These are phyloP conservation scores for Tarenaya hassleriana DNA, from an alignment of 345 rosid genomes.

Conservation along the genomic window DNA sequence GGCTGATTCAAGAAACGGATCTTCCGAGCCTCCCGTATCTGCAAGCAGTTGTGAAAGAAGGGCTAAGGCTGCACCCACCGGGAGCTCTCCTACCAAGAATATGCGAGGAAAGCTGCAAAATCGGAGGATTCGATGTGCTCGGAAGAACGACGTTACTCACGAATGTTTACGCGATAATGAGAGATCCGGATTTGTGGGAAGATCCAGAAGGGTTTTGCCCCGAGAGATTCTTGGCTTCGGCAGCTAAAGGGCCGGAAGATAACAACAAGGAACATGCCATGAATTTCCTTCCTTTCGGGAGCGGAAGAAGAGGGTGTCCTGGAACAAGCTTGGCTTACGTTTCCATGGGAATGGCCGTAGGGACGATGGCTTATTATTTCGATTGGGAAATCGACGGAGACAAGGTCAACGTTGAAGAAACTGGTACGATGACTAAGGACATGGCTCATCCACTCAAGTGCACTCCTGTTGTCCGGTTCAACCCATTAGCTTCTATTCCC, in stretches of 20 bases:
- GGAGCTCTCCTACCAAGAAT: slow-evolving; percentile 3
- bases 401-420: slow-evolving; percentile 14
- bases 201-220: slow-evolving; percentile 16
- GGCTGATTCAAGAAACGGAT: slow-evolving; percentile 21
- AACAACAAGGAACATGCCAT: too few species aligned
- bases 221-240: slow-evolving; percentile 17
- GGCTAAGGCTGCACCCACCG: slow-evolving; percentile 19
- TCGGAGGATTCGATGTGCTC: slow-evolving; percentile 22
- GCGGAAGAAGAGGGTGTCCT: slow-evolving; percentile 19
- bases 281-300: slow-evolving; percentile 11
- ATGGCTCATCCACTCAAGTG: slow-evolving; percentile 20
- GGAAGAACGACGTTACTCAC: slow-evolving; percentile 5
- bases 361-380: slow-evolving; percentile 2
- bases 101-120: neutral
- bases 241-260: too few species aligned
- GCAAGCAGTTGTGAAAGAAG: too few species aligned
- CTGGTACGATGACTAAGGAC: neutral
- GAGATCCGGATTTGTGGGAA: slow-evolving; percentile 19
- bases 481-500: slow-evolving; percentile 20
- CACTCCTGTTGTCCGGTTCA: slow-evolving; percentile 20
- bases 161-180: too few species aligned
- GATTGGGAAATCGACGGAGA: slow-evolving; percentile 11
- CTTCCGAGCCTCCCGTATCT: slow-evolving; percentile 11
- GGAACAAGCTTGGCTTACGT: slow-evolving; percentile 1
- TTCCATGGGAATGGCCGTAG: neutral